Evolutionary conservation across 2,329 filamentous ascomycete species (phyloP).

Genomic region (Cercospora berteroae): DNA sequence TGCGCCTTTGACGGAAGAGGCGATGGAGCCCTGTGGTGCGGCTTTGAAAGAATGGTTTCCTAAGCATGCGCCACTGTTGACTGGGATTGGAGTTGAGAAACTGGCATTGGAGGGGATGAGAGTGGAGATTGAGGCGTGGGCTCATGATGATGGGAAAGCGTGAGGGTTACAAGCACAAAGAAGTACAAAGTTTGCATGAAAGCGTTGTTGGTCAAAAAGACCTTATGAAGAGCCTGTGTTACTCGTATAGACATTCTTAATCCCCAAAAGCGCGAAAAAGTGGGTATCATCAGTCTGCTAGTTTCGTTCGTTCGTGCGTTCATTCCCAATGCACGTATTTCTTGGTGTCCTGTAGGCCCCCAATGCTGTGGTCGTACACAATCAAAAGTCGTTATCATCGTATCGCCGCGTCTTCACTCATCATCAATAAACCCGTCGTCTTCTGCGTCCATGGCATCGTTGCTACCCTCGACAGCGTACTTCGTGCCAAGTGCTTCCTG

Average conservation of each 20-base stretch:
- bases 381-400: background rate
- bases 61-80: background rate
- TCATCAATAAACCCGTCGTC: slow-evolving; percentile 36
- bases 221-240: background rate
- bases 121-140: slow-evolving; percentile 9
- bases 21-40: background rate
- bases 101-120: slow-evolving; percentile 5
- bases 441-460: slow-evolving; percentile 35
- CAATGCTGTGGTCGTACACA: background rate
- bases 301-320: background rate
- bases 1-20: background rate
- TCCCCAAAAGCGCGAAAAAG: slow-evolving; percentile 1
- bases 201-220: background rate
- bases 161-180: background rate
- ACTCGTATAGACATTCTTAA: background rate
- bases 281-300: slow-evolving; percentile 15
- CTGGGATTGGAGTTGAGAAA: background rate
- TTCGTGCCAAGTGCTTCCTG: slow-evolving; percentile 71
- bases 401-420: slow-evolving; percentile 23
- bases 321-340: background rate
- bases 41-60: background rate
- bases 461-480: slow-evolving; percentile 40
- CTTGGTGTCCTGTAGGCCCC: background rate
- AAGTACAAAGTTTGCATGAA: no score
- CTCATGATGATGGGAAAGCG: background rate